Percentiles rank a stretch among this genome's conserved stretches.
Evolutionary conservation across 805 yeast species (phyloP).

Genomic region (Kazachstania viticola): DNA sequence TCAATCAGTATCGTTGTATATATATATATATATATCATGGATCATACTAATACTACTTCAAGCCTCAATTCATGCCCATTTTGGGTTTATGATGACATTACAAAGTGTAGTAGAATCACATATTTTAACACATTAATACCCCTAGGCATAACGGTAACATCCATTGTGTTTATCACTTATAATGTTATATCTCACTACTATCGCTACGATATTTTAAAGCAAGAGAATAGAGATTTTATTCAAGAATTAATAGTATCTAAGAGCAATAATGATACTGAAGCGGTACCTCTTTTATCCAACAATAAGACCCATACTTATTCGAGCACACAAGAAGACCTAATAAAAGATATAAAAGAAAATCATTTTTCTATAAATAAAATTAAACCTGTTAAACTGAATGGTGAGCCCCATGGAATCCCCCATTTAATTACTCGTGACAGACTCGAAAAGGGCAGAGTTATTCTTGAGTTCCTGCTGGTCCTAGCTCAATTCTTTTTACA

Average conservation of each 20-base stretch:
- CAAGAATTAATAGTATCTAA: slow-evolving; percentile 1
- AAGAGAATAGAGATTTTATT: slow-evolving; percentile 9
- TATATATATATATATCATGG: too few relatives aligned
- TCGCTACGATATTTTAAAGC: slow-evolving; percentile 10
- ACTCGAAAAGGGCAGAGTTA: slow-evolving; percentile 44
- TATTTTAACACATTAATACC: slow-evolving; percentile 29
- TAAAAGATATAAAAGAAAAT: slow-evolving; percentile 32
- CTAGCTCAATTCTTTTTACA: slow-evolving; percentile 30
- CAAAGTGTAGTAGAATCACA: slow-evolving; percentile 37
- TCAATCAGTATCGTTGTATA: too few relatives aligned
- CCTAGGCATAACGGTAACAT: slow-evolving; percentile 4
- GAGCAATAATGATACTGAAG: neutral
- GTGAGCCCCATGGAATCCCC: slow-evolving; percentile 47
- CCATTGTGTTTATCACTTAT: slow-evolving; percentile 6
- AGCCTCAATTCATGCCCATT: too few relatives aligned
- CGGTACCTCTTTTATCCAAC: neutral
- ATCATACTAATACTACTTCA: too few relatives aligned
- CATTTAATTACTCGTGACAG: slow-evolving; percentile 36
- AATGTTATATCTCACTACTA: slow-evolving; percentile 13
- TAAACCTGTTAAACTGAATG: slow-evolving; percentile 44
- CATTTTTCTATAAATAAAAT: slow-evolving; percentile 57
- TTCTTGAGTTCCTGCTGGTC: slow-evolving; percentile 37
- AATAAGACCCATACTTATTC: slow-evolving; percentile 4
- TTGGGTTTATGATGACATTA: slow-evolving; percentile 56
- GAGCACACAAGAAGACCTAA: neutral